phyloP scores from a whole-genome alignment of 768 basidiomycete species.

The Pleurotus giganteus region DNA sequence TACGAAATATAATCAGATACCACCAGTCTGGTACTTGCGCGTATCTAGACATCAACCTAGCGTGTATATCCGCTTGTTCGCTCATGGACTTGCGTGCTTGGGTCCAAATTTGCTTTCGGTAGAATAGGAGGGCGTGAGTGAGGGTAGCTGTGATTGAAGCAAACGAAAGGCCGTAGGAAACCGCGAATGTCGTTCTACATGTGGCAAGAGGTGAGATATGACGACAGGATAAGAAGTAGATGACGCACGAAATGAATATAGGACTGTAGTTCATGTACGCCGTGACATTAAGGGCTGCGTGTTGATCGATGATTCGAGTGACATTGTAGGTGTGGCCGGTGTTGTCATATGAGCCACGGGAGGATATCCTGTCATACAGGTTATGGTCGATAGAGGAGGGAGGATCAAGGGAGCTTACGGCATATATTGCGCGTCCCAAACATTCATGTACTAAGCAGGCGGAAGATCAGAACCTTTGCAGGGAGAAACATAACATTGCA shows the following conservation, averaged over 20 bases:
- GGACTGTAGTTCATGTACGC: slow-evolving; percentile 60
- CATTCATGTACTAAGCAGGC: slow-evolving; percentile 52
- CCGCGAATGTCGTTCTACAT: slow-evolving; percentile 62
- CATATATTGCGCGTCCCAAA: slow-evolving; percentile 56
- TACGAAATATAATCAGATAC: slow-evolving; percentile 68
- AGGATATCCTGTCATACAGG: slow-evolving; percentile 44
- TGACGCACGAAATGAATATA: slow-evolving; percentile 47
- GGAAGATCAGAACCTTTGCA: not conserved
- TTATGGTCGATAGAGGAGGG: not conserved
- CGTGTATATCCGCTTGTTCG: slow-evolving; percentile 85
- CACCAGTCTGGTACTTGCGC: slow-evolving; percentile 86
- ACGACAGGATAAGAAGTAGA: slow-evolving; percentile 39
- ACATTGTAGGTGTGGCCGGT: slow-evolving; percentile 59
- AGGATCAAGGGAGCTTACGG: slow-evolving; percentile 37
- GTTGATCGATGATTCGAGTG: slow-evolving; percentile 48
- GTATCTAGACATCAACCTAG: slow-evolving; percentile 76
- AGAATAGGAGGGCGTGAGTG: slow-evolving; percentile 69
- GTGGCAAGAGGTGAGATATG: slow-evolving; percentile 48
- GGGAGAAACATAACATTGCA: slow-evolving; percentile 16
- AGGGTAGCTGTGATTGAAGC: slow-evolving; percentile 76
- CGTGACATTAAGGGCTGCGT: slow-evolving; percentile 51
- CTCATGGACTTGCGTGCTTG: slow-evolving; percentile 68
- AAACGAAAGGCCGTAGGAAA: slow-evolving; percentile 79
- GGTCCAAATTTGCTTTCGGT: slow-evolving; percentile 75
- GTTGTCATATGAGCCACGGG: slow-evolving; percentile 67